Evolutionary conservation across 371 early-diverging fungal genomes (phyloP).

Genomic region (Lichtheimia hyalospora): DNA sequence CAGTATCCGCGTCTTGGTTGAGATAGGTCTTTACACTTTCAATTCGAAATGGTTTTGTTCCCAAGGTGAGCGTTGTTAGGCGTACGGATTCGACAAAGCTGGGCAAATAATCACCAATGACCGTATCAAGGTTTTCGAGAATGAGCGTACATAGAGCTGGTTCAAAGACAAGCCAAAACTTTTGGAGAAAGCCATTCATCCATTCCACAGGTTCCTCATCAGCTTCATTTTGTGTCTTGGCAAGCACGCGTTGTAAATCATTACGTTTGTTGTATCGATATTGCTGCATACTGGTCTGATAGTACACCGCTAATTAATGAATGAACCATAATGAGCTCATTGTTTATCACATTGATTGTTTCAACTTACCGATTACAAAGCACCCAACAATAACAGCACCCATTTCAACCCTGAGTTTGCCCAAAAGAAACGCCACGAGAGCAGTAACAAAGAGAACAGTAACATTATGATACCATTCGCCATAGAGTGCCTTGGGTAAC

Average conservation of each 20-base stretch:
- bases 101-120: conserved; percentile 80
- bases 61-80: conserved; percentile 94
- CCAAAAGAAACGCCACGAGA: conserved; percentile 28
- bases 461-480: conserved; percentile 40
- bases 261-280: conserved; percentile 65
- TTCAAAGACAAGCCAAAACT: conserved; percentile 96
- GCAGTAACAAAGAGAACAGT: conserved; percentile 30
- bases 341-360: background rate
- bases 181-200: conserved; percentile 86
- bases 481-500: conserved; percentile 12
- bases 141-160: conserved; percentile 83
- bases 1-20: conserved; percentile 76
- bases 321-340: background rate
- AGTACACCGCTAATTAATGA: conserved; percentile 67
- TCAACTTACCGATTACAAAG: conserved; percentile 45
- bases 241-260: conserved; percentile 67
- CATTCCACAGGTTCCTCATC: conserved; percentile 91
- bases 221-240: conserved; percentile 43
- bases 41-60: conserved; percentile 92
- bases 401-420: conserved; percentile 42
- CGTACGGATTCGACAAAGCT: conserved; percentile 87
- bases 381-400: conserved; percentile 39
- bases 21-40: conserved; percentile 82
- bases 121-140: conserved; percentile 69
- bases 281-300: conserved; percentile 61